These are phyloP conservation scores for Claviceps citrina DNA, from an alignment of 2,329 filamentous ascomycete species.

Conservation along the genomic window DNA sequence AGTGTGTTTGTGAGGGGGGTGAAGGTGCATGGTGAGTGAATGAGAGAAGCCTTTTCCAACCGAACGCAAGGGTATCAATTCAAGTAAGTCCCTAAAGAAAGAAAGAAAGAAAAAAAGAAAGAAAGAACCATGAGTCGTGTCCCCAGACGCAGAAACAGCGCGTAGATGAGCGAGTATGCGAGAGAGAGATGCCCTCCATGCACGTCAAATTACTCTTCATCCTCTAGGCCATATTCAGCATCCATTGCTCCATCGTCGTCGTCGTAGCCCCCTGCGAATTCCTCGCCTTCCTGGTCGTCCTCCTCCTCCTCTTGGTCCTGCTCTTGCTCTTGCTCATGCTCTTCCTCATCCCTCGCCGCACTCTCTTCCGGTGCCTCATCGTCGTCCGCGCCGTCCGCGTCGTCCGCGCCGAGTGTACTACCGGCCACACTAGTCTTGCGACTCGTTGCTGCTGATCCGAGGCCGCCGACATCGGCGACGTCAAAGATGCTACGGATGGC, in stretches of 20 bases:
- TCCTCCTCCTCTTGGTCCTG: constrained; percentile 17
- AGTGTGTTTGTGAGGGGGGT: constrained; percentile 38
- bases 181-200: too few species aligned
- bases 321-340: constrained; percentile 16
- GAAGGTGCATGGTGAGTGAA: constrained; percentile 10
- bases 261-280: constrained; percentile 20
- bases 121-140: too few species aligned
- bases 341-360: constrained; percentile 21
- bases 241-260: constrained; percentile 24
- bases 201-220: constrained; percentile 4
- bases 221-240: constrained; percentile 14
- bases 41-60: too few species aligned
- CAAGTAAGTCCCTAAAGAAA: too few species aligned
- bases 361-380: constrained; percentile 21
- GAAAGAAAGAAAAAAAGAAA: too few species aligned
- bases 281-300: constrained; percentile 16
- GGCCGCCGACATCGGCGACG: constrained; percentile 25
- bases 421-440: constrained; percentile 25
- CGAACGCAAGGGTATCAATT: too few species aligned
- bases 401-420: constrained; percentile 21
- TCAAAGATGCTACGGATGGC: constrained; percentile 44
- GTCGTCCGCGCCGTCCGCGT: constrained; percentile 16
- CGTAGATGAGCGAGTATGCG: too few species aligned
- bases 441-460: constrained; percentile 36
- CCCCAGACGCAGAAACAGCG: too few species aligned